These are phyloP conservation scores for Suhomyces atakaporum DNA, from an alignment of 1,139 yeast species.

Conservation along the genomic window DNA sequence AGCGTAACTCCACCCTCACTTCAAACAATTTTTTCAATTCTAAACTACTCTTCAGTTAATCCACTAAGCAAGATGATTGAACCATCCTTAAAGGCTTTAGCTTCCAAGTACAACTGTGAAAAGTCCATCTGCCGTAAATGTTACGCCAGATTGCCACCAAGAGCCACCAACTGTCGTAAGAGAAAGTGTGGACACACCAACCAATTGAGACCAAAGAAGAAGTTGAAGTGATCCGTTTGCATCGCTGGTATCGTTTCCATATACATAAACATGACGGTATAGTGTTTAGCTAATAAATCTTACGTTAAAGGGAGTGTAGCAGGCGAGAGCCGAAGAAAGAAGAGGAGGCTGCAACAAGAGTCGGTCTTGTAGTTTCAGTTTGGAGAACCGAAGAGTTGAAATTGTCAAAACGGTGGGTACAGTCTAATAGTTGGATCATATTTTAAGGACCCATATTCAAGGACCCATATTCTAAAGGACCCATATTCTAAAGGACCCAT, in stretches of 20 bases:
- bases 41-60: conserved; percentile 8
- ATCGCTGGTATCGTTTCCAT: conserved; percentile 4
- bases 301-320: conserved; percentile 9
- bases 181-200: conserved; percentile 99
- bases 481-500: too few species aligned
- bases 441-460: too few species aligned
- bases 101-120: conserved; percentile 99
- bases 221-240: conserved; percentile 79
- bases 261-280: conserved; percentile 9
- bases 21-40: conserved; percentile 10
- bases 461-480: too few species aligned
- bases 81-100: conserved; percentile 98
- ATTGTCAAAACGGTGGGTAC: too few species aligned
- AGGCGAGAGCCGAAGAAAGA: background rate
- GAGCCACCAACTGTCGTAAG: conserved; percentile 99
- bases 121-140: conserved; percentile 99
- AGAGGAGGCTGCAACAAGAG: background rate
- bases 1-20: conserved; percentile 5
- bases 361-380: background rate
- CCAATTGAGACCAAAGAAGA: conserved; percentile 99
- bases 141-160: conserved; percentile 99
- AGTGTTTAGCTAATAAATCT: conserved; percentile 15
- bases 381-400: conserved; percentile 1
- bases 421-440: too few species aligned
- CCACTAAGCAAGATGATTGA: conserved; percentile 66